Conservation (phyloP, 768 basidiomycete genomes). For the Pleurotus salmoneostramineus region DNA sequence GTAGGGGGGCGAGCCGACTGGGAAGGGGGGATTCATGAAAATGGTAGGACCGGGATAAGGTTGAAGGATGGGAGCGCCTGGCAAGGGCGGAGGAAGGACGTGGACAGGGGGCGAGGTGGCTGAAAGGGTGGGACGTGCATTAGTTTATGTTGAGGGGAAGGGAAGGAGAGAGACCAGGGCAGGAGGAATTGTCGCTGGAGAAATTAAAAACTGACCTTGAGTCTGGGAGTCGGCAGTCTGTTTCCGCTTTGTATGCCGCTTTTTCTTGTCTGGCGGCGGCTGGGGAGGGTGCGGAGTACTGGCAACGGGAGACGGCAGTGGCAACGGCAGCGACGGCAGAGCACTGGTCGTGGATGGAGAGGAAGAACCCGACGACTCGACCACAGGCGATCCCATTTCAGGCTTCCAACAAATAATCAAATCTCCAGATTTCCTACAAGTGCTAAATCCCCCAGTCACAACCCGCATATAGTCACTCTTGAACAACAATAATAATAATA, state of each 20-base stretch:
- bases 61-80: constrained; percentile 39
- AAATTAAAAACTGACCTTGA: neutral
- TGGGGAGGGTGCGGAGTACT: constrained; percentile 33
- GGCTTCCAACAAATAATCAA: no score
- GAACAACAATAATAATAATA: no score
- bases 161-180: constrained; percentile 12
- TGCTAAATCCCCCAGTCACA: no score
- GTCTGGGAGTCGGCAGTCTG: constrained; percentile 10
- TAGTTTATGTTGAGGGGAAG: constrained; percentile 18
- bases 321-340: constrained; percentile 45
- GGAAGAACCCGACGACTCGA: constrained; percentile 30
- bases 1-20: constrained; percentile 51
- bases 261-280: constrained; percentile 32
- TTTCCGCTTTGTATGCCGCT: constrained; percentile 46
- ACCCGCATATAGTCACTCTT: no score
- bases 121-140: neutral
- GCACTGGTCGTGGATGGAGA: constrained; percentile 22
- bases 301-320: constrained; percentile 34
- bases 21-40: constrained; percentile 72
- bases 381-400: constrained; percentile 50
- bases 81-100: constrained; percentile 18
- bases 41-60: constrained; percentile 54
- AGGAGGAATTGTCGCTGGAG: constrained; percentile 5
- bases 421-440: no score
- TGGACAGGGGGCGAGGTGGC: neutral